phyloP scores from a whole-genome alignment of 1,284 basidiomycete genomes.

The Xanthoconium separans region DNA sequence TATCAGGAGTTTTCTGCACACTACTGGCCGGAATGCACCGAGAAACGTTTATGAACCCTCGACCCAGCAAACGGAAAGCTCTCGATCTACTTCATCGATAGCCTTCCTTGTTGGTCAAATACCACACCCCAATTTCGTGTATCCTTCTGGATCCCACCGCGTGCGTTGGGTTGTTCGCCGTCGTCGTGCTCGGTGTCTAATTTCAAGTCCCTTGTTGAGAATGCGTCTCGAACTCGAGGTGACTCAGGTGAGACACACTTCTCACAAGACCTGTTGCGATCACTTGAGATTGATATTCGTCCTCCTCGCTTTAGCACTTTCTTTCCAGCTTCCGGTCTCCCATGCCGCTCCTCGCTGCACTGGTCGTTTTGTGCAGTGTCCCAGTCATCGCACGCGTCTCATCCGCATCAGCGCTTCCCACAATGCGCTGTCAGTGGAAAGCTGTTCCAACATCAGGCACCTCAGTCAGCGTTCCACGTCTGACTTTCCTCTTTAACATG shows the following conservation, averaged over 20 bases:
- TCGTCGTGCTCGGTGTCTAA: conserved; percentile 2
- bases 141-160: neutral
- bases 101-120: neutral
- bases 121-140: neutral
- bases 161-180: neutral
- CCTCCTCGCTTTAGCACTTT: conserved; percentile 4
- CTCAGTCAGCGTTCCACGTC: neutral
- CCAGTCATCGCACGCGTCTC: conserved; percentile 3
- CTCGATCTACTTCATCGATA: neutral
- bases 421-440: conserved; percentile 3
- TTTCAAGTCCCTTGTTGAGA: conserved; percentile 14
- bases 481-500: conserved; percentile 10
- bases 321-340: conserved; percentile 8
- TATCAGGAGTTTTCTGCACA: neutral
- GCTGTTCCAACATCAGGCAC: conserved; percentile 5
- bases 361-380: conserved; percentile 12
- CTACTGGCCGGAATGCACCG: neutral
- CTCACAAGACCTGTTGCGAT: neutral
- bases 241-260: neutral
- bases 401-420: conserved; percentile 3
- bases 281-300: neutral
- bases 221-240: conserved; percentile 13
- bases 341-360: conserved; percentile 4
- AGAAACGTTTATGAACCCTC: neutral
- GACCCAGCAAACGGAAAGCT: neutral